These are phyloP conservation scores for Haplographium delicatum DNA, from an alignment of 495 filamentous ascomycete species.

Conservation along the genomic window DNA sequence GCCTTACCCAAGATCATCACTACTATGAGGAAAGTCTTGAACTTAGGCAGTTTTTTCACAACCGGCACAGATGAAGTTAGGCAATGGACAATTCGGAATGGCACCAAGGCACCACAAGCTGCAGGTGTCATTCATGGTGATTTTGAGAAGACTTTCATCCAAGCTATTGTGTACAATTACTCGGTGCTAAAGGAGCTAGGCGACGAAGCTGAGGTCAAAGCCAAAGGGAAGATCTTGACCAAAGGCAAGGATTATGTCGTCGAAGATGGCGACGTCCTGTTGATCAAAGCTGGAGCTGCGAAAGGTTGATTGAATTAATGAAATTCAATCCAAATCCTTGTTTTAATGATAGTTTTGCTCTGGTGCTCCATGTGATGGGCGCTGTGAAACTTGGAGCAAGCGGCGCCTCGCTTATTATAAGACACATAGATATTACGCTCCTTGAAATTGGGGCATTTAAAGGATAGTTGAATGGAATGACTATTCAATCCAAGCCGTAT, in stretches of 20 bases:
- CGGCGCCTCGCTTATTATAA: too few relatives aligned
- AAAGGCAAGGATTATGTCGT: conserved; percentile 98
- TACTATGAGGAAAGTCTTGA: conserved; percentile 89
- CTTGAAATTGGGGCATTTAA: too few relatives aligned
- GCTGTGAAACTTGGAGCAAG: too few relatives aligned
- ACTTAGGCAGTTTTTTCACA: conserved; percentile 94
- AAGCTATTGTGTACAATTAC: conserved; percentile 90
- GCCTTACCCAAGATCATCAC: conserved; percentile 87
- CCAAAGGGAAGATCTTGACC: conserved; percentile 93
- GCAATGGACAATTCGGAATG: conserved; percentile 97
- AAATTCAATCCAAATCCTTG: not conserved
- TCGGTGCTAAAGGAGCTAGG: conserved; percentile 71
- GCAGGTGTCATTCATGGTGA: conserved; percentile 98
- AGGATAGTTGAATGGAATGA: too few relatives aligned
- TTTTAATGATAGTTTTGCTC: too few relatives aligned
- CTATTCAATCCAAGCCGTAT: too few relatives aligned
- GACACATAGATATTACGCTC: too few relatives aligned
- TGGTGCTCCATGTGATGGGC: too few relatives aligned
- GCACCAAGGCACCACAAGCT: conserved; percentile 93
- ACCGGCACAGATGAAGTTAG: conserved; percentile 94
- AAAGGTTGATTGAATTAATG: conserved; percentile 51
- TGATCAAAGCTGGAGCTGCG: conserved; percentile 95
- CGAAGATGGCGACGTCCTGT: conserved; percentile 68
- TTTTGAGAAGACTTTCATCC: conserved; percentile 99
- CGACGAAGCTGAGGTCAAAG: conserved; percentile 82